Base-by-base conservation (phyloP, 352 stramenopile species). In the Pythium vanterpoolii region DNA sequence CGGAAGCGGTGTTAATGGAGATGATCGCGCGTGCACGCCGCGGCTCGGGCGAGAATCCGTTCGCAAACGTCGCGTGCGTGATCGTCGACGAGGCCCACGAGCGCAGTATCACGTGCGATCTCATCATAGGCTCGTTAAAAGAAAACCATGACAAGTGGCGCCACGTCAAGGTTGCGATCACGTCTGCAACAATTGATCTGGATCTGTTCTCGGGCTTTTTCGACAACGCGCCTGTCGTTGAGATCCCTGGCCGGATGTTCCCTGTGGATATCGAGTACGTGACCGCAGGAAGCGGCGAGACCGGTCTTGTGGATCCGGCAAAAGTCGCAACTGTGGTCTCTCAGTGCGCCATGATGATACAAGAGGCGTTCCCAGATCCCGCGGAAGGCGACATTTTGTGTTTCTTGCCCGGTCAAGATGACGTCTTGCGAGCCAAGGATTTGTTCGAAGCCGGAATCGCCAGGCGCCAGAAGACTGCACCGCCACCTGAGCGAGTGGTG, bases 151-250 rank as follows among this genome's bases (percentile, higher is more conserved):
- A n/a, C 18, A 71, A 77, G 30, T 65, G 73, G 42, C 45, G 64
- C 9, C 62, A 87, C 64, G 64, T 95, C 31, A 71, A 83, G 62
- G 28, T 95, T 5, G 66, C 92, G 9, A 55, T 95, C 23, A 96
- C 94, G 84, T 87, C 71, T 40, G 90, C 90, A 5, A 97, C 87
- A 0, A 78, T 97, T 38, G 81, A 95, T 54, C 73, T 74, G 8
- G 69, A 84, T n/a, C 76, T 89, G 38, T 74, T 96, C 59, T 73
- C 73, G 10, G 62, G 42, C 11, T 97, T 93, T 63, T 96, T 91
- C 64, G 66, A 71, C 13, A 66, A 70, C 30, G 74, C 73, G 30
- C 71, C 71, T 21, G 62, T 85, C 16, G 54, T 73, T 6, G 68
- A 67, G 28, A 85, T 91, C 42, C 74, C 71, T 18, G 81, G 76